Base-by-base conservation (phyloP, 805 yeast species). In the Yamadazyma laniorum region DNA sequence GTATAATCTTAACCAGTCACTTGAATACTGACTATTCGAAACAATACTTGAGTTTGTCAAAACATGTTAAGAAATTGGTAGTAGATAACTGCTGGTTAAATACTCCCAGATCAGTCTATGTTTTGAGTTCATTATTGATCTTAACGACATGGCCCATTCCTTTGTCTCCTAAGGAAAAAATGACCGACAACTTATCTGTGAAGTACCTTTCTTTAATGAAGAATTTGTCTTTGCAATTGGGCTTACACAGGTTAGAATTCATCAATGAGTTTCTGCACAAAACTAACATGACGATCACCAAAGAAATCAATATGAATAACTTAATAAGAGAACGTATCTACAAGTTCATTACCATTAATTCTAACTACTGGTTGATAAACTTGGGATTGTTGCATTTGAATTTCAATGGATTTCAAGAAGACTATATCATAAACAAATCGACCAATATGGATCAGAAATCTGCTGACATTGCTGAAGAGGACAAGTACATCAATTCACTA, bases 81-180 rank as follows among this genome's bases (percentile, higher is more conserved):
- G 71, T 66, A 34, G 59, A 60, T 32, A 58, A 55, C 40, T 67
- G 73, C 51, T 69, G 74, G 74, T 53, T 62, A 35, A 55, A 56
- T 31, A 69, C 74, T n/a, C 74, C 74, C 12, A 57, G 74, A 45
- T 64, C 70, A 8, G 59, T 67, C 13, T 65, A 63, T 44, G 59
- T 63, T 3, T 47, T 69, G 26, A 54, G 63, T 15, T 58, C 72
- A 5, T 56, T 69, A 26, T 51, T 67, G 29, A 56, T 69, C n/a
- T 56, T 69, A 37, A 67, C 73, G 6, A 65, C 72, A 4, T 69
- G 74, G 74, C 71, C 73, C 14, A 53, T 69, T 22, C 74, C 72
- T 5, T 48, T 52, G 19, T 50, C 49, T 22, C 37, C 46, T 14
- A 41, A 55, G 22, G 54, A 56, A 22, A 55, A 51, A 25, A 42